These are phyloP conservation scores for Pichia deserticola DNA, from an alignment of 805 yeast species.

Conservation along the genomic window DNA sequence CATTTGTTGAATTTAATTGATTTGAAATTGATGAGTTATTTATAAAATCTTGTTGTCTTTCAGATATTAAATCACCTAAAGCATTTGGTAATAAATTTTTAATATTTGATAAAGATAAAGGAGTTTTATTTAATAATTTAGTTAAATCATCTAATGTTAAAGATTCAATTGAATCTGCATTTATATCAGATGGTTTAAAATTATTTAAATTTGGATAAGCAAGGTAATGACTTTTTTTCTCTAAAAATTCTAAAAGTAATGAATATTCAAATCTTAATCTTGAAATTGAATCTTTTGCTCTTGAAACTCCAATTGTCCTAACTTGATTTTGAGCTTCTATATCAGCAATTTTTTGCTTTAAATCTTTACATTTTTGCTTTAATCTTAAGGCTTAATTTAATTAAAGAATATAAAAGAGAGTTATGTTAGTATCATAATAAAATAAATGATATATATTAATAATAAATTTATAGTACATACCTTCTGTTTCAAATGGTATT, in stretches of 20 bases:
- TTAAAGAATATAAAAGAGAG: no score
- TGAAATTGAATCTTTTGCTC: conserved; percentile 69
- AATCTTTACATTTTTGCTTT: conserved; percentile 62
- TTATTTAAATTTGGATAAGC: conserved; percentile 20
- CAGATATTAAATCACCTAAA: conserved; percentile 7
- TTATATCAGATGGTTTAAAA: conserved; percentile 20
- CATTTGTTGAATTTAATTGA: background rate
- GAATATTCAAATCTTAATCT: conserved; percentile 79
- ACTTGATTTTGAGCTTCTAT: conserved; percentile 74
- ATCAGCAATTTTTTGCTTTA: conserved; percentile 60
- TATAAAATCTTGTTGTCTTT: conserved; percentile 7
- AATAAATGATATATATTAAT: no score
- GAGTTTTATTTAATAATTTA: conserved; percentile 21
- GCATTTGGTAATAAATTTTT: conserved; percentile 5
- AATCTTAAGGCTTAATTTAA: conserved; percentile 30
- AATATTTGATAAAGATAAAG: conserved; percentile 17
- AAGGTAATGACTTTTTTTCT: conserved; percentile 37
- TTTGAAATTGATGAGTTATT: background rate
- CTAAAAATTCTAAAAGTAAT: conserved; percentile 71
- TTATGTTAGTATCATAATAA: no score
- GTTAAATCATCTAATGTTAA: conserved; percentile 23
- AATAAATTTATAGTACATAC: background rate
- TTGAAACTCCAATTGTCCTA: conserved; percentile 64
- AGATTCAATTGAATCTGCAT: conserved; percentile 23
- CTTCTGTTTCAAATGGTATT: conserved; percentile 16